Evolutionary conservation across 495 filamentous ascomycete species (phyloP), one percentile per base, ranked within the genome.

Genomic region (Rostrohypoxylon terebratum): DNA sequence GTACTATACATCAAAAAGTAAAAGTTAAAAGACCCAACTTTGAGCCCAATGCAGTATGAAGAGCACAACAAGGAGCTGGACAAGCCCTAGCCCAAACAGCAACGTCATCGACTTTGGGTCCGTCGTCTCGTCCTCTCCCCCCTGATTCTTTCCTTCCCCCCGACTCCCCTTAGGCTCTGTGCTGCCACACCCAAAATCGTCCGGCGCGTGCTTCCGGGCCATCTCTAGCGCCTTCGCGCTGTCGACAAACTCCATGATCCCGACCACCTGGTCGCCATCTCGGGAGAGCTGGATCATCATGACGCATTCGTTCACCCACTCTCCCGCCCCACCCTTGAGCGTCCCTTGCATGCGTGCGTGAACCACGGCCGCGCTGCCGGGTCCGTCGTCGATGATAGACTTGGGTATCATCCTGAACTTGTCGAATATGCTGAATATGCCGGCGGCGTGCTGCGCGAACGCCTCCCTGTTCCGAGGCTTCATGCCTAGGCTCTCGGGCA

Each of bases 281-380:
- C 65, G 60, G 4, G 68, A 73, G 16, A 83, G 40, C 23, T 66
- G 59, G 31, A 84, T 74, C 20, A 81, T 77, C 75, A 83, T 62
- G 9, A 83, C 63, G 33, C 82, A 84, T 66, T 84, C 82, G 60
- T 83, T 83, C 7, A 21, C 64, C 80, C 81, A 83, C 16, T 73
- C 36, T 3, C 59, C 69, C 1, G 16, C 48, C 42, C 44, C 67
- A 4, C 38, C 21, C 57, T 80, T 78, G 13, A 78, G 62, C 0
- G 63, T 57, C 3, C 78, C 79, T 33, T 76, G 68, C 81, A 84
- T 84, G 3, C 70, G 70, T 1, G 79, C 78, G 45, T 81, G 62
- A 13, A 83, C 66, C 6, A 78, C 74, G 1, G 82, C 75, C 21
- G 69, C 59, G 8, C 74, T 73, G n/a, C 58, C 62, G 1, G 45